Evolutionary conservation across 306 rosid genomes (phyloP).

Genomic region (Begonia peltatifolia): DNA sequence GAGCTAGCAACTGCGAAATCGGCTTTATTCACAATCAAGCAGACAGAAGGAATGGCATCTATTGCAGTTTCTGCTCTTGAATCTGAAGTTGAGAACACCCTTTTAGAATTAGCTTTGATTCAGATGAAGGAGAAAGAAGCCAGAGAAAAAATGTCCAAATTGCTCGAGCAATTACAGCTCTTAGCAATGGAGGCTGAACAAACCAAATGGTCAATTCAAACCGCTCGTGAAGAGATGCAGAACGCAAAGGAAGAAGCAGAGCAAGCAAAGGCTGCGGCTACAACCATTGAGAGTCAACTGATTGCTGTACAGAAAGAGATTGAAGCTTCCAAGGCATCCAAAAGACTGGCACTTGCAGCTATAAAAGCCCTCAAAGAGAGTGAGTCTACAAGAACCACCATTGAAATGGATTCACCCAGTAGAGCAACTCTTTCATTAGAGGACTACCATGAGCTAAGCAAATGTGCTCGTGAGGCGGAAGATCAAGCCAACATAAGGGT

Average conservation of each 20-base stretch:
- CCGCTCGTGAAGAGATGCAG: constrained; percentile 57
- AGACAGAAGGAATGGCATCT: constrained; percentile 83
- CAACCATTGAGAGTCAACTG: constrained; percentile 68
- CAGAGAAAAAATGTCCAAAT: constrained; percentile 44
- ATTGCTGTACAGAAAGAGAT: constrained; percentile 87
- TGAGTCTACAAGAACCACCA: constrained; percentile 33
- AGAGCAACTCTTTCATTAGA: constrained; percentile 74
- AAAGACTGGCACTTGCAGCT: constrained; percentile 66
- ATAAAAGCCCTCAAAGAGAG: constrained; percentile 88
- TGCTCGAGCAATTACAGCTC: constrained; percentile 59
- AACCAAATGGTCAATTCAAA: constrained; percentile 52
- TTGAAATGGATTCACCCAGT: constrained; percentile 34
- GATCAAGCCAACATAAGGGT: constrained; percentile 71
- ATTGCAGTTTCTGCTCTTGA: constrained; percentile 67
- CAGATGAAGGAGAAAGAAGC: constrained; percentile 79
- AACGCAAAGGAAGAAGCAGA: constrained; percentile 68
- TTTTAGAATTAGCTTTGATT: constrained; percentile 57
- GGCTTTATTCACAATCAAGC: constrained; percentile 38
- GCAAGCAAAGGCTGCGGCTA: constrained; percentile 76
- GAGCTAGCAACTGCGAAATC: constrained; percentile 77
- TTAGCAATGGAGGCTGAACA: constrained; percentile 68
- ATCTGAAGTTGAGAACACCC: constrained; percentile 65
- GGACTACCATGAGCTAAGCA: constrained; percentile 89
- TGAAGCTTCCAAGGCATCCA: constrained; percentile 90
- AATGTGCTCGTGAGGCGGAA: constrained; percentile 78